Evolutionary conservation across 1,139 yeast species (phyloP).

Genomic region (Citeromyces siamensis): DNA sequence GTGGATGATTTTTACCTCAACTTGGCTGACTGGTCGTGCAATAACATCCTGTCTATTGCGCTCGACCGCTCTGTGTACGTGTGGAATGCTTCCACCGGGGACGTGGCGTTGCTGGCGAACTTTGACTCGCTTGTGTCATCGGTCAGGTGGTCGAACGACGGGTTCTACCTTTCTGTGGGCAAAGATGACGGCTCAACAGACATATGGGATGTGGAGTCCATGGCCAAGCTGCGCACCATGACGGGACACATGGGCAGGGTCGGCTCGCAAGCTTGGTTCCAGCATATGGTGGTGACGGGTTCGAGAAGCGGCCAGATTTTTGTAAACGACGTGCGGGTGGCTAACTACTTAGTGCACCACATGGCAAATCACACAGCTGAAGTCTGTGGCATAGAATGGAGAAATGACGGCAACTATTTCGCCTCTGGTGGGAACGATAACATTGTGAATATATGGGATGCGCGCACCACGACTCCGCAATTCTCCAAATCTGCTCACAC

Average conservation of each 20-base stretch:
- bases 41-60: conserved; percentile 82
- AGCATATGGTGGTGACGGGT: conserved; percentile 73
- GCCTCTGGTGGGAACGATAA: conserved; percentile 96
- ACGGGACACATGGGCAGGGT: conserved; percentile 61
- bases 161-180: conserved; percentile 78
- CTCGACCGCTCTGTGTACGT: conserved; percentile 75
- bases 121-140: conserved; percentile 55
- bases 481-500: conserved; percentile 71
- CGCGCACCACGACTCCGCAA: conserved; percentile 62
- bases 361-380: conserved; percentile 56
- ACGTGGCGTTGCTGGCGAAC: conserved; percentile 55
- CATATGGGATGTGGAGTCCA: conserved; percentile 88
- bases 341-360: conserved; percentile 55
- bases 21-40: conserved; percentile 77
- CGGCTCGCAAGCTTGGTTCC: conserved; percentile 80
- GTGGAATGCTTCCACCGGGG: conserved; percentile 86
- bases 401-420: conserved; percentile 71
- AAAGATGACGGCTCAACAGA: conserved; percentile 76
- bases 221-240: conserved; percentile 67
- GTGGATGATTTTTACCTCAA: conserved; percentile 89
- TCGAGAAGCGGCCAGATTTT: conserved; percentile 73
- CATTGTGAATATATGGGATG: conserved; percentile 91
- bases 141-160: conserved; percentile 86
- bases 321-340: conserved; percentile 88
- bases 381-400: conserved; percentile 86